These are phyloP conservation scores for Pelargonium nanum DNA, from an alignment of 345 rosid genomes.

Conservation along the genomic window DNA sequence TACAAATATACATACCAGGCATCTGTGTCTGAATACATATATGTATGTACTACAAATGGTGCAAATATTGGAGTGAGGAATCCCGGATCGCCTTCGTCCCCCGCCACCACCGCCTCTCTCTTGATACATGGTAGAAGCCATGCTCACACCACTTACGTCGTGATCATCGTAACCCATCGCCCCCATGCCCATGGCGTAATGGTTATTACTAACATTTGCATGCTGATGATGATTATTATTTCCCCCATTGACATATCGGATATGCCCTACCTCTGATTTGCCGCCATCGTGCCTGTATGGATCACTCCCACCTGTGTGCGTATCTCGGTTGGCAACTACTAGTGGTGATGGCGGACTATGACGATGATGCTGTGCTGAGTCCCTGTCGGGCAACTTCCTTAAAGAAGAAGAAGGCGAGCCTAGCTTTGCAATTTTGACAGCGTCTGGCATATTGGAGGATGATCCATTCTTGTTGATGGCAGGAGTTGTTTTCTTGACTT, in stretches of 20 bases:
- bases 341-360: neutral
- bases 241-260: neutral
- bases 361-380: neutral
- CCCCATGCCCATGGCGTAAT: conserved; percentile 10
- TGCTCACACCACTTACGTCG: conserved; percentile 26
- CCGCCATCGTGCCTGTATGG: too few species aligned
- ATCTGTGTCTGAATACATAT: conserved; percentile 48
- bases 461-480: neutral
- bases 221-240: conserved; percentile 1
- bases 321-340: too few species aligned
- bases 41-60: conserved; percentile 42
- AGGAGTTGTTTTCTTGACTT: conserved; percentile 9
- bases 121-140: conserved; percentile 15
- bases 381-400: neutral
- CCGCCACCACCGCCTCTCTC: conserved; percentile 15
- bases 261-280: neutral
- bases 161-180: too few species aligned
- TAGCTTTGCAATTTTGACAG: conserved; percentile 10
- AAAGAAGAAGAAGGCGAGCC: neutral
- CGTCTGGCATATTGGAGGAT: neutral
- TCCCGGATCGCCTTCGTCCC: conserved; percentile 41
- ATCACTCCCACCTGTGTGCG: too few species aligned
- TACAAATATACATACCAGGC: conserved; percentile 28
- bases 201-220: neutral
- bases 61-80: conserved; percentile 65